A percentile compares a stretch with the other conserved stretches of the same genome.
phyloP scores from a whole-genome alignment of 495 filamentous ascomycete species.

The Parachaetomium inaequale region DNA sequence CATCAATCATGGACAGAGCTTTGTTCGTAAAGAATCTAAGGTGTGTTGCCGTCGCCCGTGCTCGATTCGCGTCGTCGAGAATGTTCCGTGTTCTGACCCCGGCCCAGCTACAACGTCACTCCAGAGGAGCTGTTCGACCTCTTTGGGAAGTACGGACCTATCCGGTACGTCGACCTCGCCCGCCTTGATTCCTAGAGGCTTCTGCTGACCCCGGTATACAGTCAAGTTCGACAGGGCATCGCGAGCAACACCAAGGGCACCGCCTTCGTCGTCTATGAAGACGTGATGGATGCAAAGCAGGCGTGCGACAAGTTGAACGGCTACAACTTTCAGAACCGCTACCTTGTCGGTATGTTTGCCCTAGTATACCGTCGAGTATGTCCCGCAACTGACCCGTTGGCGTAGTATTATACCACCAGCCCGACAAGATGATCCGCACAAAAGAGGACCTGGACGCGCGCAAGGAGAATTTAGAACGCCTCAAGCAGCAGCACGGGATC shows the following conservation, averaged over 20 bases:
- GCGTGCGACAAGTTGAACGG: constrained; percentile 99
- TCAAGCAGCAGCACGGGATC: constrained; percentile 97
- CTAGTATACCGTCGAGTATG: neutral
- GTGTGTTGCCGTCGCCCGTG: constrained; percentile 45
- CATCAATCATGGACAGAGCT: constrained; percentile 57
- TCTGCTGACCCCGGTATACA: constrained; percentile 42
- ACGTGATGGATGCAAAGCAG: constrained; percentile 97
- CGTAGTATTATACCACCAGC: constrained; percentile 94
- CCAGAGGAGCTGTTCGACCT: constrained; percentile 91
- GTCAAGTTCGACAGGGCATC: constrained; percentile 98
- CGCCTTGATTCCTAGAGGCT: neutral
- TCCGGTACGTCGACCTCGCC: constrained; percentile 60
- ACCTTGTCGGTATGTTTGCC: constrained; percentile 82
- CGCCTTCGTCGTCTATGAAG: constrained; percentile 97
- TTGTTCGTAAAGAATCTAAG: constrained; percentile 98
- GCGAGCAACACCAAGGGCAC: constrained; percentile 97
- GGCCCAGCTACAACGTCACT: constrained; percentile 84
- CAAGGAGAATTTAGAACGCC: constrained; percentile 94
- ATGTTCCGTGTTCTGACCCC: constrained; percentile 24
- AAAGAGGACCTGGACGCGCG: constrained; percentile 92
- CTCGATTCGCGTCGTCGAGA: constrained; percentile 6
- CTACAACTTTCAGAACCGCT: constrained; percentile 99
- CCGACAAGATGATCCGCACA: constrained; percentile 91
- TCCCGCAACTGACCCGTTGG: constrained; percentile 18
- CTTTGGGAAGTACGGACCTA: constrained; percentile 90